Evolutionary conservation across 2,329 filamentous ascomycete genomes (phyloP).

Genomic region (Apiospora phragmitis): DNA sequence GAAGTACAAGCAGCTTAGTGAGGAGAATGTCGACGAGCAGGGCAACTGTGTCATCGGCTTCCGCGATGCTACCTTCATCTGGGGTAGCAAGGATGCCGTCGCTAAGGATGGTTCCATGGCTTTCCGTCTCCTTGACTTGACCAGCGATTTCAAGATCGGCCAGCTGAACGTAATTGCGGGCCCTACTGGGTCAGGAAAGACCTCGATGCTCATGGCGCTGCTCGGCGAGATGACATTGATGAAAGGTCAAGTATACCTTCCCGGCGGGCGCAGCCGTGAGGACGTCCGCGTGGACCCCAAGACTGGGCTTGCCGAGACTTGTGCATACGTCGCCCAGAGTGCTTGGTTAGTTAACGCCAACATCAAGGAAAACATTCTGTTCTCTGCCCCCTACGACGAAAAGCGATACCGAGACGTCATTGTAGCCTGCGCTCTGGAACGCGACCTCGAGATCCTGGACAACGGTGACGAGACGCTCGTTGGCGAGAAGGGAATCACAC

Average conservation of each 20-base stretch:
- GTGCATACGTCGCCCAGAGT: slow-evolving; percentile 95
- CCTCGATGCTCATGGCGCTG: slow-evolving; percentile 91
- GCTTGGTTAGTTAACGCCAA: slow-evolving; percentile 96
- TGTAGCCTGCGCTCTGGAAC: slow-evolving; percentile 85
- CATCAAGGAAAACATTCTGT: slow-evolving; percentile 94
- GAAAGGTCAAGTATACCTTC: slow-evolving; percentile 78
- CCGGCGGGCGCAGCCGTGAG: slow-evolving; percentile 82
- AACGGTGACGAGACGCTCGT: slow-evolving; percentile 91
- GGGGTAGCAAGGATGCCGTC: slow-evolving; percentile 71
- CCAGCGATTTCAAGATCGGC: slow-evolving; percentile 80
- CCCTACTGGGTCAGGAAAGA: slow-evolving; percentile 93
- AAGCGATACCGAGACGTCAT: slow-evolving; percentile 86
- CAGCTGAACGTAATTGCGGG: slow-evolving; percentile 92
- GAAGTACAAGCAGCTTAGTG: slow-evolving; percentile 83
- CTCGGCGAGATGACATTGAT: slow-evolving; percentile 93
- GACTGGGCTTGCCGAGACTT: slow-evolving; percentile 84
- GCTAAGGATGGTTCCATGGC: slow-evolving; percentile 67
- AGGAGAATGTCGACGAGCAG: slow-evolving; percentile 66
- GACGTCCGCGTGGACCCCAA: slow-evolving; percentile 79
- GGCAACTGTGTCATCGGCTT: slow-evolving; percentile 81
- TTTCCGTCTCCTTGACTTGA: slow-evolving; percentile 80
- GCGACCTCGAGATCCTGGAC: slow-evolving; percentile 89
- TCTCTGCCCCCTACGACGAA: slow-evolving; percentile 78
- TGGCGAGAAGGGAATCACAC: slow-evolving; percentile 94
- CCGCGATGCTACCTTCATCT: slow-evolving; percentile 80